These are phyloP conservation scores for Gaertneriomyces semiglobifer DNA, from an alignment of 192 early-diverging fungal species.

Conservation along the genomic window DNA sequence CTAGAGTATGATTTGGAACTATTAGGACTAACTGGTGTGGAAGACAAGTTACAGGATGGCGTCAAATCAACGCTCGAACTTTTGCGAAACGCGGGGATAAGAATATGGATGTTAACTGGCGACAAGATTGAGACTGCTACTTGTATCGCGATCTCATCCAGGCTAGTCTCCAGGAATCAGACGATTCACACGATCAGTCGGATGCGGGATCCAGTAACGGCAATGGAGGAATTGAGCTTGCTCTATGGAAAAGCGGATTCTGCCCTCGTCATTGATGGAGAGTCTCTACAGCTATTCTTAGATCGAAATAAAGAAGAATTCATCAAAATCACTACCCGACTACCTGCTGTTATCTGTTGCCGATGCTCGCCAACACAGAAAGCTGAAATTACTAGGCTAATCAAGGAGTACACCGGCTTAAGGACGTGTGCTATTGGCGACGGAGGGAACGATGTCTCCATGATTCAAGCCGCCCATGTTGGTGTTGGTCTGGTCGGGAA, in stretches of 20 bases:
- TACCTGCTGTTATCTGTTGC: constrained; percentile 90
- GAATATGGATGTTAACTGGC: constrained; percentile 96
- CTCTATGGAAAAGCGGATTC: constrained; percentile 69
- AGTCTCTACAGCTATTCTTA: constrained; percentile 76
- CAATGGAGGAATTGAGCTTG: constrained; percentile 69
- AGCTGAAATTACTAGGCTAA: constrained; percentile 80
- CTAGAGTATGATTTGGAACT: constrained; percentile 86
- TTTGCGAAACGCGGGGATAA: constrained; percentile 84
- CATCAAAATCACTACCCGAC: constrained; percentile 66
- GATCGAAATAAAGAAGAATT: constrained; percentile 75
- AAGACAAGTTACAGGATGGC: constrained; percentile 89
- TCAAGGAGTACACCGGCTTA: constrained; percentile 61
- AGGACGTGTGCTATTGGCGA: constrained; percentile 89
- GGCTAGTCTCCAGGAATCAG: constrained; percentile 83
- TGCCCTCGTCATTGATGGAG: constrained; percentile 88
- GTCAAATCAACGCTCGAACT: constrained; percentile 86
- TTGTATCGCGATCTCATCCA: constrained; percentile 90
- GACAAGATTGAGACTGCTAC: constrained; percentile 98
- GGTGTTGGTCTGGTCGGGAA: constrained; percentile 96
- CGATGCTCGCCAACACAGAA: constrained; percentile 97
- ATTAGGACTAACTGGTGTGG: constrained; percentile 90
- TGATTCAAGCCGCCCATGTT: constrained; percentile 97
- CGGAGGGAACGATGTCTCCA: constrained; percentile 95
- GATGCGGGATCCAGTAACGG: constrained; percentile 43
- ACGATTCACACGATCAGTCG: constrained; percentile 76